A percentile compares a stretch with the other conserved stretches of the same genome.
These are phyloP conservation scores for Aspergillus amoenus DNA, from an alignment of 2,329 filamentous ascomycete species.

Conservation along the genomic window DNA sequence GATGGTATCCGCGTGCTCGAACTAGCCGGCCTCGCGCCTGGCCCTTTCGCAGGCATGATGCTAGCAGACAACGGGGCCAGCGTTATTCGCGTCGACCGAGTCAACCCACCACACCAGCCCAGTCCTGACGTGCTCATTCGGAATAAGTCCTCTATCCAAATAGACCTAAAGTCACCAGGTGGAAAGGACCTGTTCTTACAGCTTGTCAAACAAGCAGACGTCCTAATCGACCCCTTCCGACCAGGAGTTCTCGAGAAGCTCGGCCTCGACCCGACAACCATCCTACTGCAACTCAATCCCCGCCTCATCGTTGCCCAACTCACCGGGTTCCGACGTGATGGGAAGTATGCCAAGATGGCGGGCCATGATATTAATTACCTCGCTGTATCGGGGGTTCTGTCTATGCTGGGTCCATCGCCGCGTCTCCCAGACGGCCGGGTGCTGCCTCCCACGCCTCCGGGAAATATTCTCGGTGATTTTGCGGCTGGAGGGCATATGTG, in stretches of 20 bases:
- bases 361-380: constrained; percentile 94
- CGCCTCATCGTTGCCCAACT: constrained; percentile 74
- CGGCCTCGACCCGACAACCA: constrained; percentile 65
- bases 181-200: neutral
- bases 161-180: constrained; percentile 68
- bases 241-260: constrained; percentile 82
- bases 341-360: constrained; percentile 76
- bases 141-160: constrained; percentile 72
- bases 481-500: constrained; percentile 78
- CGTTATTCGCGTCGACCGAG: constrained; percentile 73
- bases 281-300: constrained; percentile 65
- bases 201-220: constrained; percentile 52
- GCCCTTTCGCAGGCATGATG: constrained; percentile 79
- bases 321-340: constrained; percentile 84
- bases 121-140: constrained; percentile 69
- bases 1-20: constrained; percentile 52
- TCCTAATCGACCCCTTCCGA: constrained; percentile 85
- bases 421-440: constrained; percentile 54
- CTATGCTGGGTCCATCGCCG: constrained; percentile 64
- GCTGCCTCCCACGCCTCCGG: constrained; percentile 51
- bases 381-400: constrained; percentile 73
- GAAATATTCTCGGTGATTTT: constrained; percentile 82
- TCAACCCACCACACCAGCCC: constrained; percentile 21
- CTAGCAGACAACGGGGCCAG: constrained; percentile 81
- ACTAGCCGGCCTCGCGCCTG: constrained; percentile 63